Evolutionary conservation across 306 rosid species (phyloP), one percentile per base, ranked within the genome.

Genomic region (Aeschynomene evenia): DNA sequence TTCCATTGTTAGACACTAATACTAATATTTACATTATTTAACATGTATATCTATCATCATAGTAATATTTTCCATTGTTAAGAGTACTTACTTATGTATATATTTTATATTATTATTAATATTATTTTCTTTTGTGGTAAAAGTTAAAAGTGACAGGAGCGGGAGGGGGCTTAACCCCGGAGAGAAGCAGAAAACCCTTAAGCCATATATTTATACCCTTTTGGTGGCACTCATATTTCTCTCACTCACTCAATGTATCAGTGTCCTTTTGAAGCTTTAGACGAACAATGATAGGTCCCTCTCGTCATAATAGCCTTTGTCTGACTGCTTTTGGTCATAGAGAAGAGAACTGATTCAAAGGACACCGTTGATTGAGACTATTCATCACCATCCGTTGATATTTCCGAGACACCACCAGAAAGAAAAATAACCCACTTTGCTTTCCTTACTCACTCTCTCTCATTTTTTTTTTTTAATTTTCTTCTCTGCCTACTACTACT

Each of bases 271-370:
- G 69, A 68, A 68, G 77, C 81, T 74, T 66, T 71, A 82, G 84
- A 77, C 78, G 71, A 73, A 59, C 53, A 79, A 84, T 77, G 97
- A 84, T 75, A 83, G 86, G 99, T 89, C 96, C 81, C 82, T 83
- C 84, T 91, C 96, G 81, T 80, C 82, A 91, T 91, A 70, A 89
- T 83, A 81, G 86, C 88, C 88, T 77, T 72, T 81, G 92, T 89
- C 99, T 87, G 92, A 94, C 99, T 87, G 92, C 91, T 87, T 91
- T 87, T 78, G 83, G 84, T 72, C 83, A 52, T 78, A n/a, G n/a
- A n/a, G n/a, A n/a, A n/a, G 79, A 77, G 91, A 85, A 91, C 96
- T 89, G 99, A 91, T 89, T 91, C 92, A 77, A 91, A 89, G 97
- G 97, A 91, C 97, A 80, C 85, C 65, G 8, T 77, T 77, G 97